A percentile compares a stretch with the other conserved stretches of the same genome.
Conservation (phyloP, 2,329 filamentous ascomycete genomes). For the Zasmidium cellare region DNA sequence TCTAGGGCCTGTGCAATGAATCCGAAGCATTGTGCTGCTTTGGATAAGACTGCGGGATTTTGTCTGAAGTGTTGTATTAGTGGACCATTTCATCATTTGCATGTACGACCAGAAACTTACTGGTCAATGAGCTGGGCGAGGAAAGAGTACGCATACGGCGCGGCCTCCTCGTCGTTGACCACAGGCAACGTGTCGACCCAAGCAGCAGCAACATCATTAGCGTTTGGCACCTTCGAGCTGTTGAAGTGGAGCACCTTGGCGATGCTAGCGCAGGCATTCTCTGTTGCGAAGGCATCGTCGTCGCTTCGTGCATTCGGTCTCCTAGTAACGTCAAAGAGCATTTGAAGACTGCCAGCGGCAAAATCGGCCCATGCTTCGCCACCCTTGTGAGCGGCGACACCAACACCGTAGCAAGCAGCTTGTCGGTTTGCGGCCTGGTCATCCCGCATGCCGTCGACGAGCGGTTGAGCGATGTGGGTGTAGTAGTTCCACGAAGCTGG, state of each 20-base stretch:
- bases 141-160: slow-evolving; percentile 93
- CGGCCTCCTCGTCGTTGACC: slow-evolving; percentile 93
- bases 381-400: slow-evolving; percentile 90
- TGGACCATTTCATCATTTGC: neutral
- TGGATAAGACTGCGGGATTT: slow-evolving; percentile 76
- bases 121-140: slow-evolving; percentile 88
- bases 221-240: slow-evolving; percentile 70
- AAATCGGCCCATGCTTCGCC: slow-evolving; percentile 87
- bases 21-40: slow-evolving; percentile 79
- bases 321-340: slow-evolving; percentile 81
- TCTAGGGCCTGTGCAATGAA: slow-evolving; percentile 87
- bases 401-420: slow-evolving; percentile 92
- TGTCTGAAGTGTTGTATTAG: slow-evolving; percentile 56
- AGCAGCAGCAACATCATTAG: slow-evolving; percentile 72
- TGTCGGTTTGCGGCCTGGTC: slow-evolving; percentile 87
- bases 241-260: slow-evolving; percentile 97
- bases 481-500: slow-evolving; percentile 84
- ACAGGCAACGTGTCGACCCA: slow-evolving; percentile 93
- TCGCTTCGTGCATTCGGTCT: slow-evolving; percentile 81
- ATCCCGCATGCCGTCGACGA: slow-evolving; percentile 84
- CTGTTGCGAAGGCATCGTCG: slow-evolving; percentile 94
- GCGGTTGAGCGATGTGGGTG: slow-evolving; percentile 80
- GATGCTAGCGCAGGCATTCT: slow-evolving; percentile 94
- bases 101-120: slow-evolving; percentile 59
- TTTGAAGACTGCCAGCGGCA: slow-evolving; percentile 73